A percentile compares a stretch with the other conserved stretches of the same genome.
phyloP scores from a whole-genome alignment of 2,329 filamentous ascomycete species.

The Penicillium nordicum region DNA sequence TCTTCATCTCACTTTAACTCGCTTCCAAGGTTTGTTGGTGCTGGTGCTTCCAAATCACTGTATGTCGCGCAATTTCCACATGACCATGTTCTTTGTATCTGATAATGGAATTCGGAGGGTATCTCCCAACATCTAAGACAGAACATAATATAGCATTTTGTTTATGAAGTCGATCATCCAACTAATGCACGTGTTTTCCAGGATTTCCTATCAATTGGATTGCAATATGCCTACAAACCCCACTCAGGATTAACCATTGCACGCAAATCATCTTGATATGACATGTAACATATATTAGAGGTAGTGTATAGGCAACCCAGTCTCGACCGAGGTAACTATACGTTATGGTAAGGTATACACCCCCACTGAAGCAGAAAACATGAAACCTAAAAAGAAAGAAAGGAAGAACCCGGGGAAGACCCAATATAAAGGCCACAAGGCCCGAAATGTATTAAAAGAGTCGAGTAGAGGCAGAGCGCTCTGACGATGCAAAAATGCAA shows the following conservation, averaged over 20 bases:
- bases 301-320: neutral
- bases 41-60: neutral
- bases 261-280: neutral
- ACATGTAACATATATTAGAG: neutral
- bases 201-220: neutral
- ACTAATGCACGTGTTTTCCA: neutral
- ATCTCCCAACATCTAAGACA: neutral
- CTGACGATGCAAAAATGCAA: slow-evolving; percentile 6
- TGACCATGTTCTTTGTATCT: neutral
- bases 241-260: neutral
- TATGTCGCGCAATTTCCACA: neutral
- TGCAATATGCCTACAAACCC: neutral
- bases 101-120: neutral
- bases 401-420: neutral
- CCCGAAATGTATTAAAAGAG: slow-evolving; percentile 10
- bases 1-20: neutral
- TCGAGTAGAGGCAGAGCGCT: slow-evolving; percentile 4
- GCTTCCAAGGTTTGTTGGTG: too few relatives aligned
- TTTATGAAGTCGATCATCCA: neutral
- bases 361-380: neutral
- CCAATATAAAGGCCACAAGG: slow-evolving; percentile 6
- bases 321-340: neutral
- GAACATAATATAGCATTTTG: too few relatives aligned
- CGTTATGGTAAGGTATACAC: neutral
- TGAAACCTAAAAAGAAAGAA: neutral